Percentiles rank a stretch among this genome's conserved stretches.
These are phyloP conservation scores for Citrus trifoliata DNA, from an alignment of 345 rosid species.

Conservation along the genomic window DNA sequence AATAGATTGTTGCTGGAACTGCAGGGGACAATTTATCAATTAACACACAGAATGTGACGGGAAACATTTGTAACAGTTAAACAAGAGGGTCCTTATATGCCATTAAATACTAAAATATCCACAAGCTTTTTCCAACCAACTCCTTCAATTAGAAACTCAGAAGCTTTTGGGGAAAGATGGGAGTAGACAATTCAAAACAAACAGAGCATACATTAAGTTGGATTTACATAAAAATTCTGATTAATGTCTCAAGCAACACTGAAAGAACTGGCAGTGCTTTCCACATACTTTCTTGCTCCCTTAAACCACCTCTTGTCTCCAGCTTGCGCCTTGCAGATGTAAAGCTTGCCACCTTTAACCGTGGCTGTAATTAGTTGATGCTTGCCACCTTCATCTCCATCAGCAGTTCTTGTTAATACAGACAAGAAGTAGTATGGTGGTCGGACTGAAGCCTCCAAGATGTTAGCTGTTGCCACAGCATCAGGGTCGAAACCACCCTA, in stretches of 20 bases:
- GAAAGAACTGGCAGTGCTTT: conserved; percentile 66
- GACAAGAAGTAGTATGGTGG: conserved; percentile 61
- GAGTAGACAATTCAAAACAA: conserved; percentile 12
- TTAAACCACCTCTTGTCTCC: conserved; percentile 99
- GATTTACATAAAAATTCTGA: conserved; percentile 29
- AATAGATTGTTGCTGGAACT: neutral
- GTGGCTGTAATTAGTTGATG: conserved; percentile 78
- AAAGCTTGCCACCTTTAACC: conserved; percentile 73
- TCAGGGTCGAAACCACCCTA: conserved; percentile 83
- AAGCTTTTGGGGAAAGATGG: neutral
- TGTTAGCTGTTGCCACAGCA: conserved; percentile 80
- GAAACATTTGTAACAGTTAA: neutral
- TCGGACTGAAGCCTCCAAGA: conserved; percentile 60
- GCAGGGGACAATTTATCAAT: neutral
- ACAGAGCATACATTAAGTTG: conserved; percentile 18
- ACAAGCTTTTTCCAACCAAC: conserved; percentile 8
- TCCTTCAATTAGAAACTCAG: conserved; percentile 13
- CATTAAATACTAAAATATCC: conserved; percentile 7
- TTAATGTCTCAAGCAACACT: conserved; percentile 56
- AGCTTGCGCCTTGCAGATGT: conserved; percentile 91
- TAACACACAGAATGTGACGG: neutral
- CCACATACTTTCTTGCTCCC: conserved; percentile 77
- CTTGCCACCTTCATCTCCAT: conserved; percentile 98
- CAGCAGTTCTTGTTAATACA: conserved; percentile 88
- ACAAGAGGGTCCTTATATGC: conserved; percentile 5